Evolutionary conservation across 108 stramenopile genomes (phyloP), one percentile per base, ranked within the genome.

Genomic region (Nitzschia sp.): DNA sequence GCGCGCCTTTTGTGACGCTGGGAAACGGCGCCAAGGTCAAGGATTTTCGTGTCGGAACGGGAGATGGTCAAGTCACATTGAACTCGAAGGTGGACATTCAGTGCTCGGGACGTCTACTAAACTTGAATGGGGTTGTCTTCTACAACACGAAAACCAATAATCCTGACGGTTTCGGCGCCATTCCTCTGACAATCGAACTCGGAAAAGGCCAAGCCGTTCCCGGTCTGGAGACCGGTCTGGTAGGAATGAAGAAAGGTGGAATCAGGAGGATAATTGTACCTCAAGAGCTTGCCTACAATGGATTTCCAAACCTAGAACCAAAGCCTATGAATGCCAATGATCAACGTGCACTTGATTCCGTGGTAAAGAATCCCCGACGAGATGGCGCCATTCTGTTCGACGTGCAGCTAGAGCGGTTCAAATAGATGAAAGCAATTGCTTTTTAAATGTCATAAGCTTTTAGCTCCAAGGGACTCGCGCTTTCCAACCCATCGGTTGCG

Each of bases 131-230:
- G 8, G 83, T 89, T 11, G 58, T 86, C 35, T 89, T 89, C 46
- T 89, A 89, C 68, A 83, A 84, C 55, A 89, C 84, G 25, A 89
- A 89, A 59, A 80, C 70, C 47, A 86, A 86, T 55, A 84, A 89
- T 46, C 82, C 84, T 11, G 82, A 85, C 48, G 88, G 88, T 13
- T 89, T 89, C 62, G 88, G 88, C 1, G 85, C 83, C 18, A 71
- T 83, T 38, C 88, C 88, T 0, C 63, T 89, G 25, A 70, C 62
- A 1, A 63, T 89, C 23, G 65, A 56, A 21, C 66, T 89, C 0
- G 85, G 85, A 2, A 79, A 84, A 36, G 79, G 79, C 1, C 51
- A 83, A 51, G 81, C 82, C 0, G 13, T 89, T 1, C 88, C 88
- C 0, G 88, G 88, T 57, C 47, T 89, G 54, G 88, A 89, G 59